Percentiles rank a stretch among this genome's conserved stretches.
Evolutionary conservation across 352 stramenopile species (phyloP).

Genomic region (Globisporangium lucens): DNA sequence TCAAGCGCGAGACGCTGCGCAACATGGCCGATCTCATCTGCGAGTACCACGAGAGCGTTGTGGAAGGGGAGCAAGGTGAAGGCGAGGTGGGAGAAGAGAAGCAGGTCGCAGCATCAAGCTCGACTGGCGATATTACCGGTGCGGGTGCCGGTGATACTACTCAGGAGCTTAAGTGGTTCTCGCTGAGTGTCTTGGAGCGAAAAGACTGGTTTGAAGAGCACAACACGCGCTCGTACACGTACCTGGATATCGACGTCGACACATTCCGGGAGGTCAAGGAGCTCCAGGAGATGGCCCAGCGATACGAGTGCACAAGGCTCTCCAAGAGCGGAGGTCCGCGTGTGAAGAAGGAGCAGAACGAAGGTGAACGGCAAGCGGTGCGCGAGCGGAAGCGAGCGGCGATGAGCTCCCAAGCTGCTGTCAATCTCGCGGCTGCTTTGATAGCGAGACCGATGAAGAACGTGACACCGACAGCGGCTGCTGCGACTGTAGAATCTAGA

Average conservation of each 20-base stretch:
- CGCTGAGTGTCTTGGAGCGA: background rate
- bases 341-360: background rate
- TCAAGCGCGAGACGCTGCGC: background rate
- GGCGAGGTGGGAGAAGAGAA: background rate
- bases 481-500: background rate
- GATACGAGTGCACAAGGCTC: background rate
- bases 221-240: background rate
- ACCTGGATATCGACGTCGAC: background rate
- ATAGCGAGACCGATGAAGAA: background rate
- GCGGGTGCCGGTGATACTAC: background rate
- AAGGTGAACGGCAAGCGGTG: background rate
- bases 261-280: background rate
- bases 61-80: background rate
- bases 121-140: background rate
- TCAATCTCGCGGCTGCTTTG: background rate
- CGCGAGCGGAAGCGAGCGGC: background rate
- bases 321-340: background rate
- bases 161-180: background rate
- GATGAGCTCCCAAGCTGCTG: background rate
- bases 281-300: background rate
- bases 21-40: conserved; percentile 7
- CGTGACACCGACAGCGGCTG: no score
- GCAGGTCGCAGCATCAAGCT: background rate
- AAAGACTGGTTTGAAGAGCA: conserved; percentile 1
- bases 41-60: background rate